These are phyloP conservation scores for Ceriops tagal DNA, from an alignment of 345 rosid species.

Conservation along the genomic window DNA sequence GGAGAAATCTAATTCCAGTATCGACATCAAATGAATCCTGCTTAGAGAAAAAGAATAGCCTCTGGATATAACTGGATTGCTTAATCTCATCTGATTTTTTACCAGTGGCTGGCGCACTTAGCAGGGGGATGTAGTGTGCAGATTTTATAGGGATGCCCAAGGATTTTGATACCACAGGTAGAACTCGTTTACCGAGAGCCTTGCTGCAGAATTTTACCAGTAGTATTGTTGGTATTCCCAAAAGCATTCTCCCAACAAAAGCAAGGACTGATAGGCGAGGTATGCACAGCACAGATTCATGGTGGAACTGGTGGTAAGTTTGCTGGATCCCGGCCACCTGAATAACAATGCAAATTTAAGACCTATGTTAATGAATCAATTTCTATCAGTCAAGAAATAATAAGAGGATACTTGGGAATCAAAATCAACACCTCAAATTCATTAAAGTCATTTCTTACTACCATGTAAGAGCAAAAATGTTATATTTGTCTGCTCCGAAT, in stretches of 20 bases:
- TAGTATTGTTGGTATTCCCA: constrained; percentile 86
- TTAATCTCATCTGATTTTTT: constrained; percentile 48
- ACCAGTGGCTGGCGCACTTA: constrained; percentile 34
- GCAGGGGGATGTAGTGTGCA: constrained; percentile 58
- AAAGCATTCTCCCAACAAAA: constrained; percentile 61
- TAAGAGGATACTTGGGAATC: background rate
- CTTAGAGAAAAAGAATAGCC: constrained; percentile 38
- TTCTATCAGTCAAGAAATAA: background rate
- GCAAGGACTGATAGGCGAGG: constrained; percentile 40
- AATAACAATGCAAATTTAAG: constrained; percentile 3
- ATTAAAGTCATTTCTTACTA: no score
- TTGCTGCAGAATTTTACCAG: constrained; percentile 88
- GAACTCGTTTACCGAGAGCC: constrained; percentile 76
- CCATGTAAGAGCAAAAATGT: no score
- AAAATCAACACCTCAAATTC: background rate
- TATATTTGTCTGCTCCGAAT: no score
- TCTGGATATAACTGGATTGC: constrained; percentile 53
- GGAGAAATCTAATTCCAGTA: constrained; percentile 81
- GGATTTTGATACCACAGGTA: constrained; percentile 70
- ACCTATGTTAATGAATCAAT: background rate
- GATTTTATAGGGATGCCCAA: constrained; percentile 77
- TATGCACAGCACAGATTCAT: constrained; percentile 59
- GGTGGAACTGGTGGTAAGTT: constrained; percentile 89
- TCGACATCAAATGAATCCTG: constrained; percentile 68
- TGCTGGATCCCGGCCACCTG: constrained; percentile 86